Percentiles rank a stretch among this genome's conserved stretches.
phyloP scores from a whole-genome alignment of 306 rosid genomes.

The Luffa acutangula region DNA sequence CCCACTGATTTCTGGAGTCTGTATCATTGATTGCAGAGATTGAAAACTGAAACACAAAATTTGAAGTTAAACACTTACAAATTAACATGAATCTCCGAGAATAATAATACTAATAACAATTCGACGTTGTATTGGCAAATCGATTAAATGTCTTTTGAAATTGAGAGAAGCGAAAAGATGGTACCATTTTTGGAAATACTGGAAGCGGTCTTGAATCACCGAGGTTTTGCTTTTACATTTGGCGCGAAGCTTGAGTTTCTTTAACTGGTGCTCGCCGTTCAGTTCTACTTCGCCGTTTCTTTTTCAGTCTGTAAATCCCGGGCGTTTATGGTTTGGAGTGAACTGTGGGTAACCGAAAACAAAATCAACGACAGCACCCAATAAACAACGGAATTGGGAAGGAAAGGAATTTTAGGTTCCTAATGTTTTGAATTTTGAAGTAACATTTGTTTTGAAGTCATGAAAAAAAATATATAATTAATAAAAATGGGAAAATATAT shows the following conservation, averaged over 20 bases:
- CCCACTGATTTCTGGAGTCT: constrained; percentile 67
- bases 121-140: neutral
- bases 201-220: neutral
- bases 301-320: neutral
- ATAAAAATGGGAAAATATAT: too few species aligned
- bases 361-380: neutral
- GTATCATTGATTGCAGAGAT: constrained; percentile 93
- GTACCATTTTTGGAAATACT: constrained; percentile 19
- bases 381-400: neutral
- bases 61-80: neutral
- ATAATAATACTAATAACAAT: neutral
- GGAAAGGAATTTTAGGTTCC: neutral
- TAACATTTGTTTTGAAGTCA: too few species aligned
- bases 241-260: neutral
- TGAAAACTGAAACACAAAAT: constrained; percentile 50
- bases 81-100: neutral
- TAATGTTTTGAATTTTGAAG: too few species aligned
- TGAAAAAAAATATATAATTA: too few species aligned
- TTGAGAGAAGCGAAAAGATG: neutral
- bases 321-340: neutral
- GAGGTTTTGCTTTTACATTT: neutral
- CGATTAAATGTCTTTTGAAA: constrained; percentile 15
- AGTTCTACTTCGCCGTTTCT: neutral
- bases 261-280: neutral
- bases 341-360: neutral